phyloP scores from a whole-genome alignment of 2,329 filamentous ascomycete species.

The Penicillium sp. region DNA sequence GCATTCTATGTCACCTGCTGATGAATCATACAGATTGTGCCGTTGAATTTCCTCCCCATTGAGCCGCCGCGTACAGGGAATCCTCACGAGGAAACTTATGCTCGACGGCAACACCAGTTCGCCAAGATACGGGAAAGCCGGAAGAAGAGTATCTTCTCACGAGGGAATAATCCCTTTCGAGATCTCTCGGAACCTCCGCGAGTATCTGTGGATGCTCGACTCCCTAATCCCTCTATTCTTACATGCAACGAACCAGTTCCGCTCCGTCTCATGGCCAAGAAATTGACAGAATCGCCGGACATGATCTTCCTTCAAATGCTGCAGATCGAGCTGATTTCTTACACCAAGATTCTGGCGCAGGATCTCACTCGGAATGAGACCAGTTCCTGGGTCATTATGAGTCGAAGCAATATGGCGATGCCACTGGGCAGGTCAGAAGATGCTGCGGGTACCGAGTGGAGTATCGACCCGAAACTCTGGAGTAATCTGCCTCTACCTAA shows the following conservation, averaged over 20 bases:
- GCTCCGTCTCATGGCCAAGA: slow-evolving; percentile 72
- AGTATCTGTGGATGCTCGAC: slow-evolving; percentile 72
- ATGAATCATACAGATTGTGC: slow-evolving; percentile 37
- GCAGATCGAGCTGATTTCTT: slow-evolving; percentile 74
- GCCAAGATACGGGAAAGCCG: slow-evolving; percentile 30
- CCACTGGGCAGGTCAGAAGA: slow-evolving; percentile 58
- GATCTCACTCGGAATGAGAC: slow-evolving; percentile 65
- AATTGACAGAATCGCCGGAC: slow-evolving; percentile 63
- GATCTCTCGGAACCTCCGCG: slow-evolving; percentile 44
- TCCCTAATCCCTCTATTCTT: slow-evolving; percentile 81
- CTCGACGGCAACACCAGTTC: slow-evolving; percentile 64
- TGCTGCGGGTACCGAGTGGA: slow-evolving; percentile 60
- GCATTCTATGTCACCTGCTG: background rate
- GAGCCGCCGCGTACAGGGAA: slow-evolving; percentile 71
- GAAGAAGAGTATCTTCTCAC: slow-evolving; percentile 58
- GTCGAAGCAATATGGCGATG: slow-evolving; percentile 65
- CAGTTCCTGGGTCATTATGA: slow-evolving; percentile 70
- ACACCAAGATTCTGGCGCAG: slow-evolving; percentile 73
- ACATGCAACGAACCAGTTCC: slow-evolving; percentile 86
- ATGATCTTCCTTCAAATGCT: slow-evolving; percentile 70
- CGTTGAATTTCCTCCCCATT: slow-evolving; percentile 86
- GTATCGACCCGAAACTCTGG: slow-evolving; percentile 70
- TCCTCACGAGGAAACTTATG: slow-evolving; percentile 74
- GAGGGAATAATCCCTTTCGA: slow-evolving; percentile 26
- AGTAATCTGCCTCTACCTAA: slow-evolving; percentile 67